Base-by-base conservation (phyloP, 1,139 yeast genomes). In the Scheffersomyces segobiensis region DNA sequence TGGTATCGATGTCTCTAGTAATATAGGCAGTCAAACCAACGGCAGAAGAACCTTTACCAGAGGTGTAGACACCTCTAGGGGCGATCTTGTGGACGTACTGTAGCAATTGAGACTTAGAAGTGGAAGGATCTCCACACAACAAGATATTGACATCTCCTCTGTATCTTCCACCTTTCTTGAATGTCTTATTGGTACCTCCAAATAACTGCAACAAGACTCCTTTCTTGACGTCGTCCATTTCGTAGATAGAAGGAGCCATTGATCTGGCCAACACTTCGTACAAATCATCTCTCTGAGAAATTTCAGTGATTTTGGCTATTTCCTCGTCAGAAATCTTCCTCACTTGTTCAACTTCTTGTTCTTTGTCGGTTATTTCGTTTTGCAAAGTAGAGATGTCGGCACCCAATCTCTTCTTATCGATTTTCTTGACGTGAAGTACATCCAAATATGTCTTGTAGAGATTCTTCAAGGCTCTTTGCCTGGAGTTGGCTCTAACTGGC, bases 21-120 rank as follows among this genome's bases (percentile, higher is more conserved):
- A 95, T 89, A 71, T 95, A 95, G 0, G 99, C 99, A 0, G 99
- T 95, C 70, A 95, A 82, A 79, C 99, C 99, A 57, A 95, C 99
- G 0, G 99, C 99, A 24, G 99, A 95, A 0, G 98, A 93, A 57
- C 99, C 99, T 70, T 95, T 95, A 75, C 99, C 99, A 1, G 98
- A 93, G 1, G 99, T 95, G 73, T 93, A 95, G 50, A 96, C 92
- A 65, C 99, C 99, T 71, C 99, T 83, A 50, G 99, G 99, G 0
- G 99, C 97, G 64, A 95, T 95, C 71, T 93, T 92, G 75, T 95
- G 99, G 55, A 95, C 98, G 65, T 95, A 95, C 69, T 93, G 96
- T 65, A 95, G 80, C 58, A 95, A 78, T 74, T 95, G 99, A 1
- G 99, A 95, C 72, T 95, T 95, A 14, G 98, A 88, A 3, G 99